Base-by-base conservation (phyloP, 2,329 filamentous ascomycete genomes). In the Neofusicoccum umdonicola region DNA sequence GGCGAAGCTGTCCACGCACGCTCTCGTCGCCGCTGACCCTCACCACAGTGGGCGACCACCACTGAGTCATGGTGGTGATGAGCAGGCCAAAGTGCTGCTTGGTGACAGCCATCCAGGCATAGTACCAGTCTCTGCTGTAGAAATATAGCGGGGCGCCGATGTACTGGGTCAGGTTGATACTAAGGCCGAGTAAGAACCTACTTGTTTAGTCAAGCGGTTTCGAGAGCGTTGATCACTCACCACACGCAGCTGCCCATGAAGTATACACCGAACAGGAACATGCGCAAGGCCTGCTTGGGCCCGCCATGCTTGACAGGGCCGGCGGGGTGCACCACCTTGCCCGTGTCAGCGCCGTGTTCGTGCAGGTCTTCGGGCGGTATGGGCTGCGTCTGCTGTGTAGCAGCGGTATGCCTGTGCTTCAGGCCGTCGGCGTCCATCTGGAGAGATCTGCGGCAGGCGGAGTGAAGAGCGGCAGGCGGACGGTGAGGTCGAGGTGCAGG, bases 101-200 rank as follows among this genome's bases (percentile, higher is more conserved):
- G n/a, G 91, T 93, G 73, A 93, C 81, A 61, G 91, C 88, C 86
- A 95, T 93, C 81, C 90, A 95, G 67, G 90, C 86, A 77, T 96
- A 91, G 81, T 90, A 96, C 70, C 88, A 83, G 65, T 92, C 87
- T 69, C 85, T 87, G 77, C 89, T 89, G 74, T 91, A 79, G 68
- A 87, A 86, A 74, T 95, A 95, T 8, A 96, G 79, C 13, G 91
- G 91, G 0, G 84, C 73, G 57, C 91, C 91, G 67, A 95, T 77
- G 58, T 91, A 79, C 74, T 96, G 92, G 7, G 90, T 90, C 7
- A 85, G 69, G 70, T 87, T 82, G 71, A 83, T 81, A 69, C 78
- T 81, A 71, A 64, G 35, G 27, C 54, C 52, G 52, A 64, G 15
- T 58, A 52, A 51, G 37, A 9, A 34, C 31, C 56, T 63, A 42